These are phyloP conservation scores for Rhodocollybia butyracea DNA, from an alignment of 768 basidiomycete species.

Conservation along the genomic window DNA sequence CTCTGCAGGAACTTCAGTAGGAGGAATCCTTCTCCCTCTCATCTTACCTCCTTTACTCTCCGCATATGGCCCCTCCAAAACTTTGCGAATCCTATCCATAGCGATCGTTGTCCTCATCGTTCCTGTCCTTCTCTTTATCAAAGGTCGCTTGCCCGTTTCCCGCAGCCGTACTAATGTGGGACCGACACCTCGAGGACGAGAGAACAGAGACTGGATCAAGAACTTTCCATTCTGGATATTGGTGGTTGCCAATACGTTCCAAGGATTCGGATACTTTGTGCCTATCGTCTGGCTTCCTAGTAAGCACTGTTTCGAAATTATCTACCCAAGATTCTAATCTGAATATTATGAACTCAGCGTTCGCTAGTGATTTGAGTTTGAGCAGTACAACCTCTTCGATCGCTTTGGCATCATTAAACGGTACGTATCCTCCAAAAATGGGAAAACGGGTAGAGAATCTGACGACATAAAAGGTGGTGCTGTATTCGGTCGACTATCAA, in stretches of 20 bases:
- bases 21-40: slow-evolving; percentile 25
- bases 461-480: slow-evolving; percentile 13
- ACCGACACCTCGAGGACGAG: slow-evolving; percentile 13
- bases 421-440: slow-evolving; percentile 10
- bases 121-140: slow-evolving; percentile 23
- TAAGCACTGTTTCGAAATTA: slow-evolving; percentile 12
- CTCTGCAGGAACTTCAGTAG: slow-evolving; percentile 25
- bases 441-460: too few species aligned
- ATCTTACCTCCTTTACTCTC: slow-evolving; percentile 21
- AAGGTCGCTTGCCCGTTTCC: slow-evolving; percentile 21
- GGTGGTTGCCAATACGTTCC: slow-evolving; percentile 19
- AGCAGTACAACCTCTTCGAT: slow-evolving; percentile 15
- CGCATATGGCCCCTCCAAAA: slow-evolving; percentile 17
- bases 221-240: slow-evolving; percentile 21
- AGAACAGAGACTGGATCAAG: slow-evolving; percentile 16
- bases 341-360: too few species aligned
- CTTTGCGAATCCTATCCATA: slow-evolving; percentile 24
- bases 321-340: too few species aligned
- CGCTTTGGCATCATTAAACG: slow-evolving; percentile 20
- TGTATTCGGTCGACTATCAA: slow-evolving; percentile 17
- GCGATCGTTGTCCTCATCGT: slow-evolving; percentile 16
- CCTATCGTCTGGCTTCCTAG: slow-evolving; percentile 25
- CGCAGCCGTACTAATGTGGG: slow-evolving; percentile 15
- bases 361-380: slow-evolving; percentile 18
- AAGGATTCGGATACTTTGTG: slow-evolving; percentile 25